A percentile compares a stretch with the other conserved stretches of the same genome.
Evolutionary conservation across 257 asterid species (phyloP).

Genomic region (Cordia subcordata): DNA sequence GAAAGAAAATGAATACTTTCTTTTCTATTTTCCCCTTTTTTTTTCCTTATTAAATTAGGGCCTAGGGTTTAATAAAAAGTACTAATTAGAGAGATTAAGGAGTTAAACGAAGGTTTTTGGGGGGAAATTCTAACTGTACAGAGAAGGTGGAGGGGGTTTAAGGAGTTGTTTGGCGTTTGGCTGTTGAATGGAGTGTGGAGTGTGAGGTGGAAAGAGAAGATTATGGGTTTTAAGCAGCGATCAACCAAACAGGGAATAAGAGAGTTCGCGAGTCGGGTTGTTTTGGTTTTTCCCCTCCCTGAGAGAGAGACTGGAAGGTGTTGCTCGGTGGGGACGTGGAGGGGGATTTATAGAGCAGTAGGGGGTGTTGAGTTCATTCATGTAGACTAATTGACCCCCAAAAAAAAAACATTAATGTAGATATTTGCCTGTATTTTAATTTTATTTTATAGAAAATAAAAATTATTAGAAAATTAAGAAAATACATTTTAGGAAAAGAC

Average conservation of each 20-base stretch:
- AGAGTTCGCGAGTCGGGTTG: background rate
- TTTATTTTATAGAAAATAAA: no score
- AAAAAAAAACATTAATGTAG: no score
- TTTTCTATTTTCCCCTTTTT: no score
- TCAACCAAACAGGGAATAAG: background rate
- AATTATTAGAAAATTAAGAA: no score
- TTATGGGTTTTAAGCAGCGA: background rate
- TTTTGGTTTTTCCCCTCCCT: conserved; percentile 6
- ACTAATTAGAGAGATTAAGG: no score
- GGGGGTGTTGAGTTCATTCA: no score
- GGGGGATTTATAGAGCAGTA: no score
- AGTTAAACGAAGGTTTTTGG: background rate
- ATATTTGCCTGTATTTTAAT: no score
- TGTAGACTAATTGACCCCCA: no score
- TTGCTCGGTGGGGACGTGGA: no score
- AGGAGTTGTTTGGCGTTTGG: background rate
- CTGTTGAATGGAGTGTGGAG: background rate
- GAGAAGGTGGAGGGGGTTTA: conserved; percentile 2
- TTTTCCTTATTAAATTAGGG: background rate
- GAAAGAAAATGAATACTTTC: background rate
- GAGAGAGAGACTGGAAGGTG: background rate
- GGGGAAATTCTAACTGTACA: conserved; percentile 1
- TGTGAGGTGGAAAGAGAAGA: conserved; percentile 1
- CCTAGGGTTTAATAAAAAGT: background rate
- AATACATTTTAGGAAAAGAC: no score